These are phyloP conservation scores for Limnanthes douglasii DNA, from an alignment of 345 rosid species.

Conservation along the genomic window DNA sequence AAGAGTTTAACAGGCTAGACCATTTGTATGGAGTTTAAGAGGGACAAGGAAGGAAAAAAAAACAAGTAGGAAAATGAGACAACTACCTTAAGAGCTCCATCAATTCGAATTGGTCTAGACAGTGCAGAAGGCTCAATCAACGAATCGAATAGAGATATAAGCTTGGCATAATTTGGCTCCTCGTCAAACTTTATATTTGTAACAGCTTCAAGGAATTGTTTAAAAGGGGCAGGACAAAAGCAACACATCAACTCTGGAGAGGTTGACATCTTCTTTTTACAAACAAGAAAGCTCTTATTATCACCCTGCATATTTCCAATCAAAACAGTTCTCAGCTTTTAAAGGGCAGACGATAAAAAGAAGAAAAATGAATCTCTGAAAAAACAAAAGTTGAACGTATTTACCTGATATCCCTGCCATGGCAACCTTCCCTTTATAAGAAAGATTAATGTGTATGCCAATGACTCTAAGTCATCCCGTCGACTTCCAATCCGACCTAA, in stretches of 20 bases:
- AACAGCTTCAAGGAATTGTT: conserved; percentile 78
- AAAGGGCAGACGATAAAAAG: background rate
- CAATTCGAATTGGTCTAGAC: conserved; percentile 78
- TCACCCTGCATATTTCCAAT: conserved; percentile 50
- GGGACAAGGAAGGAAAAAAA: background rate
- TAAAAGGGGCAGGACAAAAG: conserved; percentile 79
- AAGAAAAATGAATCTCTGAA: background rate
- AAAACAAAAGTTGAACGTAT: conserved; percentile 7
- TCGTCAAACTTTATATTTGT: conserved; percentile 88
- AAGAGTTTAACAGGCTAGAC: background rate
- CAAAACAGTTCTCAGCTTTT: conserved; percentile 3
- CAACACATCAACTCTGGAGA: conserved; percentile 84
- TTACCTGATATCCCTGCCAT: conserved; percentile 93
- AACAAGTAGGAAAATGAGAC: conserved; percentile 5
- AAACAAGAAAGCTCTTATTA: conserved; percentile 86
- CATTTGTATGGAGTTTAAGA: conserved; percentile 1
- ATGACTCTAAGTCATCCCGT: conserved; percentile 91
- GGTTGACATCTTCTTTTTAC: conserved; percentile 91
- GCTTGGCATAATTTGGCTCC: conserved; percentile 86
- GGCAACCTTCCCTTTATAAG: conserved; percentile 88
- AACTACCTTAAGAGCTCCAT: conserved; percentile 86
- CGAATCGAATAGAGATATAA: conserved; percentile 63
- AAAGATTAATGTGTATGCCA: conserved; percentile 89
- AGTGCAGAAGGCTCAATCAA: conserved; percentile 52
- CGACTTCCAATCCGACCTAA: conserved; percentile 88